Percentiles rank a stretch among this genome's conserved stretches.
Conservation (phyloP, 176 grass and related monocot species). For the Areca catechu region DNA sequence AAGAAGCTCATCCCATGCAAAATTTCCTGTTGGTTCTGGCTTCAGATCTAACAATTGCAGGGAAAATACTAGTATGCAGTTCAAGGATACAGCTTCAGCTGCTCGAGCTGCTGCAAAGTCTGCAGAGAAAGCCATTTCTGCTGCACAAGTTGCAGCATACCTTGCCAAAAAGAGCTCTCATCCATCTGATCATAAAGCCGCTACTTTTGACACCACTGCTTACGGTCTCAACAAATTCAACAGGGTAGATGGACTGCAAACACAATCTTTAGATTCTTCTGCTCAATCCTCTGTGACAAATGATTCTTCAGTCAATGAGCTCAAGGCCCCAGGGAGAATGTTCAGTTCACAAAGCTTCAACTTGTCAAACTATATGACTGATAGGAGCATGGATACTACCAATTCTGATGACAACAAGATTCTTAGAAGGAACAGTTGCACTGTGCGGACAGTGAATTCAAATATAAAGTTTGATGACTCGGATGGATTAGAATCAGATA, state of each 20-base stretch:
- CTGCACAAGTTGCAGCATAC: constrained; percentile 64
- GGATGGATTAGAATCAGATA: constrained; percentile 40
- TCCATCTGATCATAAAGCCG: constrained; percentile 14
- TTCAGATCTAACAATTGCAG: constrained; percentile 12
- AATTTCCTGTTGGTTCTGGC: too few relatives aligned
- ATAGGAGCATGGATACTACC: background rate
- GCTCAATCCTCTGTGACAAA: constrained; percentile 33
- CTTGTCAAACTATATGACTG: constrained; percentile 1
- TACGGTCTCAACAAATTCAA: constrained; percentile 9
- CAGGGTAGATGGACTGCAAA: background rate
- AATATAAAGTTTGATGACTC: constrained; percentile 81
- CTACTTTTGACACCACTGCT: background rate
- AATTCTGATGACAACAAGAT: constrained; percentile 37
- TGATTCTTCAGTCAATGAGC: constrained; percentile 25
- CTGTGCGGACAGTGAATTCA: constrained; percentile 31
- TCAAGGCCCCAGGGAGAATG: constrained; percentile 21
- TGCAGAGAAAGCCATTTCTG: constrained; percentile 61
- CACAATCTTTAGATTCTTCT: constrained; percentile 31
- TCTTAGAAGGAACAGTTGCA: constrained; percentile 27
- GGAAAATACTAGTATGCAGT: constrained; percentile 36
- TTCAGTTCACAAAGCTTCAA: constrained; percentile 40
- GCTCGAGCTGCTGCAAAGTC: constrained; percentile 70
- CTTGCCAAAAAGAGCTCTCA: constrained; percentile 36
- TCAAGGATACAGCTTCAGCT: constrained; percentile 71
- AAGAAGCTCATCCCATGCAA: too few relatives aligned